phyloP scores from a whole-genome alignment of 2,329 filamentous ascomycete species.

The Alternaria atra region DNA sequence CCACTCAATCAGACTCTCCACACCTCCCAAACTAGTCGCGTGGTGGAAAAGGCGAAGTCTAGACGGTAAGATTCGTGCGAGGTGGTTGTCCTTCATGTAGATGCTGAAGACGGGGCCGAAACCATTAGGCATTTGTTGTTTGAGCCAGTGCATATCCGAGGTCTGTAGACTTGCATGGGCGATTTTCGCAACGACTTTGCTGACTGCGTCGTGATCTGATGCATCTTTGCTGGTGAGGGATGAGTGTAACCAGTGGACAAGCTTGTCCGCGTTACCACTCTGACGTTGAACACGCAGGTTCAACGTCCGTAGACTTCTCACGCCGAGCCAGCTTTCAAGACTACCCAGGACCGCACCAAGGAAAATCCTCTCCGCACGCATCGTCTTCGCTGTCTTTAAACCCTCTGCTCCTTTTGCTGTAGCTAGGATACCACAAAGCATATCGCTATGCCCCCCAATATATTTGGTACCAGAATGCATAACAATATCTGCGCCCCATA shows the following conservation, averaged over 20 bases:
- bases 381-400: slow-evolving; percentile 50
- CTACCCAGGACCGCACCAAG: slow-evolving; percentile 87
- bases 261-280: slow-evolving; percentile 71
- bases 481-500: slow-evolving; percentile 80
- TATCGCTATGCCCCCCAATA: slow-evolving; percentile 91
- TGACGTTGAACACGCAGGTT: slow-evolving; percentile 83
- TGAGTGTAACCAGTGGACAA: slow-evolving; percentile 76
- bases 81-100: slow-evolving; percentile 65
- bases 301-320: slow-evolving; percentile 84
- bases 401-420: slow-evolving; percentile 58
- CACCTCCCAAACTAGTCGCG: slow-evolving; percentile 90
- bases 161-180: slow-evolving; percentile 83
- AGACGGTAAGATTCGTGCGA: slow-evolving; percentile 76
- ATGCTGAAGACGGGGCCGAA: slow-evolving; percentile 90
- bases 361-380: slow-evolving; percentile 75
- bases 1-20: slow-evolving; percentile 98
- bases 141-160: slow-evolving; percentile 72
- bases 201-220: slow-evolving; percentile 57
- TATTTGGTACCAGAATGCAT: slow-evolving; percentile 98
- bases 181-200: slow-evolving; percentile 67
- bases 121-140: slow-evolving; percentile 88
- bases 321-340: slow-evolving; percentile 90
- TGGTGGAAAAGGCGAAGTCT: slow-evolving; percentile 88
- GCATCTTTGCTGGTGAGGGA: slow-evolving; percentile 54
- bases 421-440: slow-evolving; percentile 86